phyloP scores from a whole-genome alignment of 176 grass and related monocot genomes.

The Musa itinerans region DNA sequence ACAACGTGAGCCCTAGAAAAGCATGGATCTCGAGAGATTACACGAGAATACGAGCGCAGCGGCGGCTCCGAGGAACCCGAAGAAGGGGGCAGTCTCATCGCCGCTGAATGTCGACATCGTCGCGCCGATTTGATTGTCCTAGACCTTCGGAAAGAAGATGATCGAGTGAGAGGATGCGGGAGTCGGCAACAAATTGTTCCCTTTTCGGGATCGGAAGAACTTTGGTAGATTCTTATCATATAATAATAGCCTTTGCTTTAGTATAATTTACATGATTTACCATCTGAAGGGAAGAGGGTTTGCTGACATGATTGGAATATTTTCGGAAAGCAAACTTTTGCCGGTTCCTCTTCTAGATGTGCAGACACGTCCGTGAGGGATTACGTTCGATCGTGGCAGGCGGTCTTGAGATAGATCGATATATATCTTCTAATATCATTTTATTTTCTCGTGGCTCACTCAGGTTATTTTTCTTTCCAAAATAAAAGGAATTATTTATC shows the following conservation, averaged over 20 bases:
- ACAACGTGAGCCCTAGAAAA: neutral
- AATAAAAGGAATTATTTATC: too few relatives aligned
- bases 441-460: too few relatives aligned
- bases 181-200: neutral
- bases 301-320: too few relatives aligned
- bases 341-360: too few relatives aligned
- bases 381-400: too few relatives aligned
- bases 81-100: constrained; percentile 1
- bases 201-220: neutral
- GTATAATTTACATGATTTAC: neutral
- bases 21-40: neutral
- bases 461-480: too few relatives aligned
- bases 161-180: neutral
- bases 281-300: neutral
- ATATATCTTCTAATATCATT: too few relatives aligned
- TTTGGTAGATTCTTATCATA: too few relatives aligned
- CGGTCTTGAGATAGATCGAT: too few relatives aligned
- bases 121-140: neutral
- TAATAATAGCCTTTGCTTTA: neutral
- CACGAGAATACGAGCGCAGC: neutral
- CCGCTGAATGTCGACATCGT: neutral
- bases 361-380: too few relatives aligned
- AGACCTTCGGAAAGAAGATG: neutral
- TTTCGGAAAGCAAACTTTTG: too few relatives aligned
- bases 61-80: neutral